Evolutionary conservation across 2,329 filamentous ascomycete genomes (phyloP).

Genomic region (Camptophora hylomeconis): DNA sequence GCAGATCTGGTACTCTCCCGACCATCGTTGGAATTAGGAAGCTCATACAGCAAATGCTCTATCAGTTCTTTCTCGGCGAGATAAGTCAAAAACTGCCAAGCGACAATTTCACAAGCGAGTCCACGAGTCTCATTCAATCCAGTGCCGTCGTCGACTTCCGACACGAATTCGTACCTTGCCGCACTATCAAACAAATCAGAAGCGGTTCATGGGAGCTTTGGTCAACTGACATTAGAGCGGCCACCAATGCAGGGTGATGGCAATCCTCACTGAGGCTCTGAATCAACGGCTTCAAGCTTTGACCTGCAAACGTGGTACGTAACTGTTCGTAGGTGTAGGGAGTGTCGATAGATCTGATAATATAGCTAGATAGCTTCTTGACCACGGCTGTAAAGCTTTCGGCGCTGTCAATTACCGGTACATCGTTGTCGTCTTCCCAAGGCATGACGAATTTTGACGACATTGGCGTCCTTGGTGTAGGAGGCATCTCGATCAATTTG

Average conservation of each 20-base stretch:
- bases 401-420: conserved; percentile 28
- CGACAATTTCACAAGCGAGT: conserved; percentile 47
- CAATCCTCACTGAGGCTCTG: conserved; percentile 27
- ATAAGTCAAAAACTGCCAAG: conserved; percentile 47
- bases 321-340: conserved; percentile 33
- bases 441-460: conserved; percentile 9
- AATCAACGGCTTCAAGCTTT: conserved; percentile 26
- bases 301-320: conserved; percentile 25
- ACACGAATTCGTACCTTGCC: conserved; percentile 43
- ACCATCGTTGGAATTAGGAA: conserved; percentile 21
- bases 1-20: neutral
- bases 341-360: conserved; percentile 27
- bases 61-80: conserved; percentile 44
- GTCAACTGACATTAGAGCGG: conserved; percentile 39
- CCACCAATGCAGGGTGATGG: conserved; percentile 30
- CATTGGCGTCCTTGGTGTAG: conserved; percentile 14
- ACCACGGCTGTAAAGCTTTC: conserved; percentile 28
- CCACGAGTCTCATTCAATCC: conserved; percentile 44
- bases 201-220: neutral
- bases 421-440: conserved; percentile 21
- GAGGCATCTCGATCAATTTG: conserved; percentile 5
- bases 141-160: conserved; percentile 37
- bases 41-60: conserved; percentile 42
- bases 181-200: conserved; percentile 29
- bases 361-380: conserved; percentile 29